phyloP scores from a whole-genome alignment of 2,329 filamentous ascomycete species.

The Aspergillus transmontanensis region DNA sequence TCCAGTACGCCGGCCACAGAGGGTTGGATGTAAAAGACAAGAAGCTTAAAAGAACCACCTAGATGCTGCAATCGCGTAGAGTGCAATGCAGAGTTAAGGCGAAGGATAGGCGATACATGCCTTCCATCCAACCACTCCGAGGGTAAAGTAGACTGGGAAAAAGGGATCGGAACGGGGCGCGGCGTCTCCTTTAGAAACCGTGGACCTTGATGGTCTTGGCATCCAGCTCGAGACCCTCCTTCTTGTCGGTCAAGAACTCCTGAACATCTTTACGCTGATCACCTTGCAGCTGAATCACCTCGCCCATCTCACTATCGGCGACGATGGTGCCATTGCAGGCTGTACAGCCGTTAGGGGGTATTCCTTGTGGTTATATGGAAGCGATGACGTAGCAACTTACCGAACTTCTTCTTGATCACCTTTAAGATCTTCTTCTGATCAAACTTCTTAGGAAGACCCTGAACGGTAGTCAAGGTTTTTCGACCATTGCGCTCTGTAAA shows the following conservation, averaged over 20 bases:
- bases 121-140: slow-evolving; percentile 42
- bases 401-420: slow-evolving; percentile 99
- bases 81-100: slow-evolving; percentile 24
- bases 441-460: slow-evolving; percentile 98
- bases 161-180: slow-evolving; percentile 47
- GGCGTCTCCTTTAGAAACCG: slow-evolving; percentile 52
- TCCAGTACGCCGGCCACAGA: slow-evolving; percentile 34
- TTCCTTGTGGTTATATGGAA: background rate
- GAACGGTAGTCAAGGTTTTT: slow-evolving; percentile 99
- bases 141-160: slow-evolving; percentile 43
- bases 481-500: slow-evolving; percentile 96
- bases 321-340: slow-evolving; percentile 99
- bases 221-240: slow-evolving; percentile 90
- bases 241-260: slow-evolving; percentile 95
- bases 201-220: slow-evolving; percentile 90
- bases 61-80: slow-evolving; percentile 22
- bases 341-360: slow-evolving; percentile 38
- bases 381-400: slow-evolving; percentile 51
- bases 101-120: slow-evolving; percentile 30
- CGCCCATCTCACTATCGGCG: slow-evolving; percentile 92
- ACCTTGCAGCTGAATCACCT: slow-evolving; percentile 99
- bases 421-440: slow-evolving; percentile 99
- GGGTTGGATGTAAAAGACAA: slow-evolving; percentile 27
- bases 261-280: slow-evolving; percentile 99
- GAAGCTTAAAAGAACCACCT: slow-evolving; percentile 19